phyloP scores from a whole-genome alignment of 2,329 filamentous ascomycete genomes.

The Didymella segeticola region DNA sequence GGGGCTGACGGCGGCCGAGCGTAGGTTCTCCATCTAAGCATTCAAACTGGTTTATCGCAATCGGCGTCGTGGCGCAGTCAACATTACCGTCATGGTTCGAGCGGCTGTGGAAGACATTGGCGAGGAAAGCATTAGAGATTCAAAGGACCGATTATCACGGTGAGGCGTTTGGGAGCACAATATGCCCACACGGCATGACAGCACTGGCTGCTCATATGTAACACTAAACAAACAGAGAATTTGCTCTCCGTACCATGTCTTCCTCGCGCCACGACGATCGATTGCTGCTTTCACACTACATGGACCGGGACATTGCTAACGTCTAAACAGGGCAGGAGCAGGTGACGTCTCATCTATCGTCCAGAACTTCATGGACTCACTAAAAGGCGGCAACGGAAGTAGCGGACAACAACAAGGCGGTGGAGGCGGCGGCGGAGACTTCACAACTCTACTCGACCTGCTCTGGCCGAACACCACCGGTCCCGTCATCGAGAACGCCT shows the following conservation, averaged over 20 bases:
- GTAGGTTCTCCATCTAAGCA: slow-evolving; percentile 73
- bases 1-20: slow-evolving; percentile 97
- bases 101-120: slow-evolving; percentile 29
- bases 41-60: slow-evolving; percentile 38
- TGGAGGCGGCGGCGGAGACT: slow-evolving; percentile 70
- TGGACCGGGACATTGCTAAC: slow-evolving; percentile 30
- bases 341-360: slow-evolving; percentile 79
- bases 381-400: slow-evolving; percentile 64
- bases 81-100: slow-evolving; percentile 31
- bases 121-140: slow-evolving; percentile 23
- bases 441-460: slow-evolving; percentile 85
- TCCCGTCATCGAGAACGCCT: slow-evolving; percentile 73
- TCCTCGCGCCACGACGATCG: slow-evolving; percentile 40
- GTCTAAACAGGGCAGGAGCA: slow-evolving; percentile 53
- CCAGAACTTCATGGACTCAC: slow-evolving; percentile 85
- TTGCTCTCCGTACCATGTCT: slow-evolving; percentile 37
- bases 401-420: slow-evolving; percentile 39
- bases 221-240: slow-evolving; percentile 41
- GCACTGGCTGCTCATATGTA: slow-evolving; percentile 41
- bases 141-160: slow-evolving; percentile 25
- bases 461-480: slow-evolving; percentile 80
- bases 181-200: slow-evolving; percentile 29
- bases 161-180: slow-evolving; percentile 45
- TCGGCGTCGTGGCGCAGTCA: slow-evolving; percentile 46
- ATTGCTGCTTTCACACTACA: slow-evolving; percentile 14